Base-by-base conservation (phyloP, 2,329 filamentous ascomycete species). In the Sporothrix mexicana region DNA sequence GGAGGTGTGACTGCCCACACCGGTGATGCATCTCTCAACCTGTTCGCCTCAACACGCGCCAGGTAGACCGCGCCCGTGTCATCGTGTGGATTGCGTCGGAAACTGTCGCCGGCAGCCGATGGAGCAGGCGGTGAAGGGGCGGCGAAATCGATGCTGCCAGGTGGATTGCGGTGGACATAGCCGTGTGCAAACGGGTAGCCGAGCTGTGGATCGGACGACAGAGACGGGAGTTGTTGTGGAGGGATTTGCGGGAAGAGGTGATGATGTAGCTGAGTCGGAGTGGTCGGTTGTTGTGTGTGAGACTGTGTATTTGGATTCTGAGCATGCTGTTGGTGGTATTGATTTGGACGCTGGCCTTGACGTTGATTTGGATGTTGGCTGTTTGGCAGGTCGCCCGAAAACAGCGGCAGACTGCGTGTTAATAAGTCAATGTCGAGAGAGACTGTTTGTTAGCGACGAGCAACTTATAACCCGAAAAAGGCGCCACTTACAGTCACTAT, bases 11-110 rank as follows among this genome's bases (percentile, higher is more conserved):
- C 55, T 6, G 72, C 47, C 72, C 73, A 74, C 12, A 73, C 47
- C 0, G 73, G 73, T 47, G 72, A 62, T 12, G 51, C 61, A 41
- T 74, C 66, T n/a, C 73, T 72, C 47, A 69, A 17, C 3, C 69
- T 43, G 51, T 74, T 74, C 15, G 73, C 73, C 47, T 74, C 71
- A 3, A 68, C 41, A 5, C 73, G 66, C 2, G 73, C 62, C n/a
- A 45, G 17, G 69, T 68, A 73, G 15, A 57, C 67, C 7, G 68
- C 47, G 20, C 45, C 62, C 9, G 66, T 43, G 20, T 61, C 53
- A 47, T 71, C 25, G 53, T 30, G 62, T n/a, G 62, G 69, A 9
- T 10, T 41, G 69, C 15, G 43, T n/a, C 20, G 51, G 51, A 43
- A 20, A 47, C 43, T 45, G 25, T 64, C 57, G 10, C 25, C 23